Evolutionary conservation across 1,284 basidiomycete genomes (phyloP), one percentile per base, ranked within the genome.

Genomic region (Papiliotrema nemorosa): DNA sequence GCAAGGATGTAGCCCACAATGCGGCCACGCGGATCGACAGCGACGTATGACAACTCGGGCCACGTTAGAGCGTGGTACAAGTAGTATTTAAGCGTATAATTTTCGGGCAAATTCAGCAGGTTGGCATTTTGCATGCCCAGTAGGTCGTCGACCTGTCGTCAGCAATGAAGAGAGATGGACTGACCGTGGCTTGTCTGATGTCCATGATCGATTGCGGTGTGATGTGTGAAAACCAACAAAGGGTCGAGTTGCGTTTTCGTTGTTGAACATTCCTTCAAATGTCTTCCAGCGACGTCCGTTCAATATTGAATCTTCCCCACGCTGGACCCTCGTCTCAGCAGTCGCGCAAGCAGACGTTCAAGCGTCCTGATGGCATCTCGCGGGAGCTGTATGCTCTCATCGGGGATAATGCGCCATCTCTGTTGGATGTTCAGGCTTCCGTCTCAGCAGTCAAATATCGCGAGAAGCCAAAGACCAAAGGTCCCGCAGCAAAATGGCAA

Each of bases 1-100:
- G 89, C 90, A 12, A 97, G 77, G 22, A 97, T 92, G 72, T 97
- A 97, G 21, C 93, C 93, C 1, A 97, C 90, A 42, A 97, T 85
- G 44, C 88, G 80, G 0, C 92, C 90, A 64, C 85, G 85, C 54
- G 84, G 81, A 65, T 94, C 90, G 67, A 94, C 90, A 0, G 92
- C 93, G 18, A 97, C 90, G 69, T 88, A 97, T 2, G 90, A 94
- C 21, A 97, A 79, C 59, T 90, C 85, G 1, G 93, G 93, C 93
- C 93, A 97, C 9, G 86, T 90, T 65, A 93, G 76, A 6, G 84
- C 80, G 67, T 94, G 90, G 71, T 90, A 91, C 44, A 91, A 55
- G 90, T 90, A 94, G 72, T 90, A 92, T 66, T 83, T 86, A 81
- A 91, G 83, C 20, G 80, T 79, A 67, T 90, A 91, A 73, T 90